These are phyloP conservation scores for Tulasnella sp. DNA, from an alignment of 768 basidiomycete genomes.

Conservation along the genomic window DNA sequence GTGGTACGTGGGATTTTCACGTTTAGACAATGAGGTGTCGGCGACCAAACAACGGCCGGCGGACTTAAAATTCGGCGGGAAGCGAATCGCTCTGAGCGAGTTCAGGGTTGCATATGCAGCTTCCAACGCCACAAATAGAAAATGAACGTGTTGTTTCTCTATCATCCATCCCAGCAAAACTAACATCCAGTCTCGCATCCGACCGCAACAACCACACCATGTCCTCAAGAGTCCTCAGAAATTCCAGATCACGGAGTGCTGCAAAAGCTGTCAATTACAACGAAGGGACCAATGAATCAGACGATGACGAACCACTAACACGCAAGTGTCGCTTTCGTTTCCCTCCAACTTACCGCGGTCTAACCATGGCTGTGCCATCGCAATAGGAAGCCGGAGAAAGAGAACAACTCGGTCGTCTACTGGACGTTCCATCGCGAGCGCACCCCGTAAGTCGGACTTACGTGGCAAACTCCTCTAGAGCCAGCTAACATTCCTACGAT, in stretches of 20 bases:
- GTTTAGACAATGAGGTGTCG: background rate
- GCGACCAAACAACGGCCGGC: background rate
- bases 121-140: background rate
- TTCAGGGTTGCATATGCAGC: background rate
- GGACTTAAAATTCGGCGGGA: background rate
- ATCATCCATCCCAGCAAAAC: too few species aligned
- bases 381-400: background rate
- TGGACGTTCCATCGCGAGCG: background rate
- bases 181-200: background rate
- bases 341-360: background rate
- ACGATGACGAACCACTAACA: background rate
- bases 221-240: conserved; percentile 2
- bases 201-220: background rate
- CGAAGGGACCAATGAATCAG: background rate
- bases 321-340: background rate
- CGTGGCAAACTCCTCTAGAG: background rate
- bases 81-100: background rate
- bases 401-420: conserved; percentile 8
- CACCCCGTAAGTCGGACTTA: background rate
- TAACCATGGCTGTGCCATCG: background rate
- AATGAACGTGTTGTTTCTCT: too few species aligned
- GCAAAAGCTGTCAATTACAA: background rate
- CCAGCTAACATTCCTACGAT: background rate
- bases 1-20: background rate
- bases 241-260: background rate